Base-by-base conservation (phyloP, 306 rosid species). In the Ormosia semicastrata region DNA sequence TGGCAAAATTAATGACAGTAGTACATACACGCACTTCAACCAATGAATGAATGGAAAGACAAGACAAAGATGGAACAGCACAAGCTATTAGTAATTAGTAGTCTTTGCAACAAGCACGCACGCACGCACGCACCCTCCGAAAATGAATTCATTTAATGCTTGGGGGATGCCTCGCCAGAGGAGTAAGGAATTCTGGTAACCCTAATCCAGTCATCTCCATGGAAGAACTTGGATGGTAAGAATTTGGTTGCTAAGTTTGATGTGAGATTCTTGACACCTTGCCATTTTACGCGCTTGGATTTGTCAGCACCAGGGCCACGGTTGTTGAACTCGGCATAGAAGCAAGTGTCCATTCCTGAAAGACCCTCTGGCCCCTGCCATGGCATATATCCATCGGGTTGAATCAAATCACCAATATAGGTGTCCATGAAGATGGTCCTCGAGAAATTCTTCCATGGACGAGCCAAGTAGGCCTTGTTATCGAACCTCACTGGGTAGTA, bases 371-470 rank as follows among this genome's bases (percentile, higher is more conserved):
- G 0, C 63, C 86, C 84, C 3, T 71, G 80, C 98, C 98, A 95
- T 4, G 95, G 92, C 80, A 87, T 33, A 84, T 90, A 95, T 1
- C 98, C 98, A 7, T 87, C 84, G 0, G 97, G 95, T 7, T 86
- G 65, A 47, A 95, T 93, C 72, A 93, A 15, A 4, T 93, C 93
- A 30, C 83, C 98, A 1, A 95, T 84, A 87, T 30, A 83, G 0
- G 95, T 69, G 3, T 93, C 97, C 93, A 93, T 83, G 68, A 95
- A 83, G 39, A 95, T 41, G 0, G 94, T 89, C 75, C 98, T 91
- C 0, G 98, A 95, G 78, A 32, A 90, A 39, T 82, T 74, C 85
- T 95, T 95, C 97, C 98, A 93, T 2, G 98, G 98, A 14, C 98
- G 85, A 0, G 92, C 98, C 0, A 95, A 72, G 85, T 79, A 95